Evolutionary conservation across 2,329 filamentous ascomycete genomes (phyloP).

Genomic region (Fusarium guadeloupense): DNA sequence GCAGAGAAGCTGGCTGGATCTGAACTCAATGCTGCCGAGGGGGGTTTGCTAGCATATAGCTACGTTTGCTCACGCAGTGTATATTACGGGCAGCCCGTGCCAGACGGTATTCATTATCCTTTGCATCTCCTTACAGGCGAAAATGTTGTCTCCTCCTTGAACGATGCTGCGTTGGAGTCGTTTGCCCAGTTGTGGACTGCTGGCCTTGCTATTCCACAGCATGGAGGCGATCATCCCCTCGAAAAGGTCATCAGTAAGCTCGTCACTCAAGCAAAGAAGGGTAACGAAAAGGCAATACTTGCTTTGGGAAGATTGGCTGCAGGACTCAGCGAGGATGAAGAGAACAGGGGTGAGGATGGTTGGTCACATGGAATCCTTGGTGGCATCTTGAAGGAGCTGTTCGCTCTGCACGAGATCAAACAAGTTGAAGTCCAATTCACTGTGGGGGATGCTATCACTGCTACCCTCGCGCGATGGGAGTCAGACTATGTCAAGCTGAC

Average conservation of each 20-base stretch:
- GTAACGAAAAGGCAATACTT: constrained; percentile 83
- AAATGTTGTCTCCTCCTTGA: constrained; percentile 47
- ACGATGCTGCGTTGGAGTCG: constrained; percentile 56
- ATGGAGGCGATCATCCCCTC: constrained; percentile 44
- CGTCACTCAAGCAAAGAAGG: constrained; percentile 75
- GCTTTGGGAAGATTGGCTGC: constrained; percentile 81
- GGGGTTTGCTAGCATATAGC: constrained; percentile 56
- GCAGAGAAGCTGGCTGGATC: constrained; percentile 55
- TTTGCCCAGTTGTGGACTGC: constrained; percentile 60
- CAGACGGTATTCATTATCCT: constrained; percentile 44
- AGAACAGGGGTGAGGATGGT: constrained; percentile 33
- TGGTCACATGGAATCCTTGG: constrained; percentile 55
- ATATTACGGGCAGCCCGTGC: constrained; percentile 53
- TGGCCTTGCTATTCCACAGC: constrained; percentile 50
- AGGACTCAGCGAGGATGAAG: constrained; percentile 57
- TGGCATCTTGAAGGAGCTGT: constrained; percentile 72
- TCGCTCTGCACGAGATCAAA: constrained; percentile 82
- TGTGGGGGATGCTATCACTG: constrained; percentile 86
- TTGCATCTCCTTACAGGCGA: constrained; percentile 46
- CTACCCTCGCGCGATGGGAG: constrained; percentile 81
- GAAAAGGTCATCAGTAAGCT: constrained; percentile 69
- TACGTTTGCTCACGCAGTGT: constrained; percentile 56
- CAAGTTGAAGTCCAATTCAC: constrained; percentile 90
- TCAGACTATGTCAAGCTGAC: constrained; percentile 80
- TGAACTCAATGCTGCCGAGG: constrained; percentile 58